Evolutionary conservation across 306 rosid species (phyloP).

Genomic region (Aeschynomene evenia): DNA sequence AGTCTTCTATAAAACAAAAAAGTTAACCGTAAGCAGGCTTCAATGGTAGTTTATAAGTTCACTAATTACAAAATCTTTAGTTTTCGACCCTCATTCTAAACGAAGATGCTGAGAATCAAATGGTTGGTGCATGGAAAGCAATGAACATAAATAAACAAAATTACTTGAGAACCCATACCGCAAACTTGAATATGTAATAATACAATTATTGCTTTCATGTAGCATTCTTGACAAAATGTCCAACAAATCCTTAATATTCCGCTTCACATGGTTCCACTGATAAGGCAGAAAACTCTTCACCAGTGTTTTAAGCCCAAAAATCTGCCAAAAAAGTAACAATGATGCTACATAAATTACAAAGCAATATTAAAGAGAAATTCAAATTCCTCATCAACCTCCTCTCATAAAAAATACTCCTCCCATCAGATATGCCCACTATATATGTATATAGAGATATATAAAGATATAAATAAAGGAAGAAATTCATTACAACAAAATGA

Average conservation of each 20-base stretch:
- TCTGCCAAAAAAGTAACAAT: constrained; percentile 53
- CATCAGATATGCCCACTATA: no score
- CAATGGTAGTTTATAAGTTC: neutral
- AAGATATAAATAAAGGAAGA: no score
- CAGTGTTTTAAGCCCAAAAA: constrained; percentile 79
- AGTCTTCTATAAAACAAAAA: neutral
- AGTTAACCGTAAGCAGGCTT: neutral
- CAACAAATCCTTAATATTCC: constrained; percentile 53
- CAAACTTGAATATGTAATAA: constrained; percentile 22
- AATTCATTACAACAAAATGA: no score
- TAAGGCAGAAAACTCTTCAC: constrained; percentile 77
- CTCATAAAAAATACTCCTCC: neutral
- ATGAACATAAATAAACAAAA: neutral
- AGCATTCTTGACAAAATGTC: constrained; percentile 52
- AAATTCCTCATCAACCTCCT: no score
- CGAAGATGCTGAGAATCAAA: constrained; percentile 24
- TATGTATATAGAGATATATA: no score
- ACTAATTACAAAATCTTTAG: constrained; percentile 1
- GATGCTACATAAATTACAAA: constrained; percentile 12
- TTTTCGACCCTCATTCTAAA: neutral
- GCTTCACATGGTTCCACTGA: constrained; percentile 41
- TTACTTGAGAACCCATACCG: constrained; percentile 41
- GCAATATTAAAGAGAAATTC: constrained; percentile 1
- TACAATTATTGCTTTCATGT: constrained; percentile 43
- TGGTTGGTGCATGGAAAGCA: neutral